Evolutionary conservation across 306 rosid genomes (phyloP), one percentile per base, ranked within the genome.

Genomic region (Glycine soja): DNA sequence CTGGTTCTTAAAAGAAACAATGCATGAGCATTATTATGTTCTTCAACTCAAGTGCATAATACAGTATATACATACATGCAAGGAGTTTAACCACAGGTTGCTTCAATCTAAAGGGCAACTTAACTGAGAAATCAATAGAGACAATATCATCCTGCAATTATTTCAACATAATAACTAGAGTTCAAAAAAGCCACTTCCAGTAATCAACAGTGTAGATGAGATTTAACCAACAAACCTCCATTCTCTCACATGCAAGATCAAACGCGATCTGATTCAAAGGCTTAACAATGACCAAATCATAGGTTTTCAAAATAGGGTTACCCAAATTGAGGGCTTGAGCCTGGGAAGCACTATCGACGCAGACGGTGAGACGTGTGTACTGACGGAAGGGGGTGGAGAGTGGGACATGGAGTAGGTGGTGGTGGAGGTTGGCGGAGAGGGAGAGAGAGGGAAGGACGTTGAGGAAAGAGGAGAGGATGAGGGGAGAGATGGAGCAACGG

Each of bases 1-100:
- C 85, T 93, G 97, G 85, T 91, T 93, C 85, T 93, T 93, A 64
- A 93, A n/a, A n/a, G n/a, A n/a, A n/a, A n/a, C n/a, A n/a, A n/a
- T n/a, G n/a, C n/a, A n/a, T n/a, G n/a, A n/a, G n/a, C n/a, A n/a
- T n/a, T n/a, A n/a, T n/a, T n/a, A n/a, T n/a, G n/a, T n/a, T n/a
- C n/a, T n/a, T n/a, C n/a, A n/a, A n/a, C n/a, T n/a, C n/a, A n/a
- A n/a, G n/a, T n/a, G n/a, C n/a, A n/a, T n/a, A n/a, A n/a, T n/a
- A n/a, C n/a, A n/a, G n/a, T n/a, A n/a, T n/a, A n/a, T n/a, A n/a
- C n/a, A n/a, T n/a, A n/a, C n/a, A n/a, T n/a, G n/a, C n/a, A n/a
- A n/a, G n/a, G n/a, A n/a, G n/a, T 82, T 89, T 91, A 71, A 91
- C 83, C 93, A 87, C 63, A 62, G 87, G 81, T 65, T 74, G 89